Percentiles rank a stretch among this genome's conserved stretches.
Evolutionary conservation across 345 rosid species (phyloP).

Genomic region (Citrus trifoliata): DNA sequence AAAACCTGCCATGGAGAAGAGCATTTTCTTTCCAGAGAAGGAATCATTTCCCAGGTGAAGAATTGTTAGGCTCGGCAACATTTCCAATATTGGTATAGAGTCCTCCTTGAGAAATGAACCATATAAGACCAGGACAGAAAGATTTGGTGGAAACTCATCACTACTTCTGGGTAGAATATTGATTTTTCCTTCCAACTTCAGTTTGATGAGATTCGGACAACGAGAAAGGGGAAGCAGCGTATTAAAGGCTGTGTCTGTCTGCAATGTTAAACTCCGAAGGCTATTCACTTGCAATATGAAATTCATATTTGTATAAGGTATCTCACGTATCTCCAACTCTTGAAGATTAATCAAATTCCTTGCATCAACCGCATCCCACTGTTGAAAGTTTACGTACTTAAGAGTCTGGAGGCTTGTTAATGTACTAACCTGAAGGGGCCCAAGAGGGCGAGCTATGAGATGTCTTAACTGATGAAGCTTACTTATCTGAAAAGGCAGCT

Average conservation of each 20-base stretch:
- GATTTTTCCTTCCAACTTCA: constrained; percentile 1
- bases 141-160: background rate
- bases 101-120: background rate
- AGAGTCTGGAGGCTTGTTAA: background rate
- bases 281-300: background rate
- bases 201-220: background rate
- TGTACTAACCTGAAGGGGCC: background rate
- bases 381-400: background rate
- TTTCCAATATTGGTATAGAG: background rate
- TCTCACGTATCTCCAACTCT: background rate
- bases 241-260: background rate
- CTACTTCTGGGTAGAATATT: background rate
- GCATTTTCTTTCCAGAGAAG: background rate
- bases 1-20: background rate
- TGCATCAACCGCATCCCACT: background rate
- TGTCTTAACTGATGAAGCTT: constrained; percentile 1
- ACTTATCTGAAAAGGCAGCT: background rate
- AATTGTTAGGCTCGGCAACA: background rate
- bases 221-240: background rate
- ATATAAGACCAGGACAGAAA: background rate
- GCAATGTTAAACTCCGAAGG: background rate
- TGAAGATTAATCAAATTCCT: background rate
- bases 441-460: background rate
- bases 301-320: background rate
- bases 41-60: background rate